phyloP scores from a whole-genome alignment of 345 rosid genomes.

The Rubroshorea leprosula region DNA sequence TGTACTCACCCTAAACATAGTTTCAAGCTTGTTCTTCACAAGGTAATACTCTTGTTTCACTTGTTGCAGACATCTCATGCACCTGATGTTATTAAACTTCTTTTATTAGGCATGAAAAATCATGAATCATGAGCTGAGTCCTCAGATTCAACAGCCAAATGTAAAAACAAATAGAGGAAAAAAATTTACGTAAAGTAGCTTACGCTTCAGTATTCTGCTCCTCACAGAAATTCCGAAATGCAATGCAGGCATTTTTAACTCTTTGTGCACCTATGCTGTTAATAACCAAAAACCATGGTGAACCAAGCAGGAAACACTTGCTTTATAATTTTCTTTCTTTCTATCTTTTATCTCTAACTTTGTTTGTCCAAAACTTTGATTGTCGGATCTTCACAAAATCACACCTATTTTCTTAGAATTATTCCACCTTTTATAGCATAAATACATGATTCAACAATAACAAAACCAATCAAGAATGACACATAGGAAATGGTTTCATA shows the following conservation, averaged over 20 bases:
- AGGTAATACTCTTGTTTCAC: conserved; percentile 72
- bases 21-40: conserved; percentile 75
- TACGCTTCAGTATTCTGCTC: conserved; percentile 73
- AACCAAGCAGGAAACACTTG: conserved; percentile 6
- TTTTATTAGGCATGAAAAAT: not conserved
- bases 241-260: conserved; percentile 74
- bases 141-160: no score
- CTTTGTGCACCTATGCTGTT: conserved; percentile 93
- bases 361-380: not conserved
- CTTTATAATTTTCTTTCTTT: not conserved
- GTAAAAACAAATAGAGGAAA: not conserved
- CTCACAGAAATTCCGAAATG: conserved; percentile 75
- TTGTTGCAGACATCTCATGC: conserved; percentile 77
- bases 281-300: conserved; percentile 5
- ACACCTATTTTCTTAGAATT: no score
- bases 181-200: conserved; percentile 23
- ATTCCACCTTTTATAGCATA: not conserved
- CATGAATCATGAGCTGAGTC: not conserved
- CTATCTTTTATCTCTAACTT: not conserved
- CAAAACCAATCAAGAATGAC: not conserved
- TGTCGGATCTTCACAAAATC: conserved; percentile 18
- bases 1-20: conserved; percentile 55
- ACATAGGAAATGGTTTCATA: not conserved
- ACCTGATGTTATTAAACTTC: conserved; percentile 34
- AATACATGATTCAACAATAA: not conserved